These are phyloP conservation scores for Oxyria digyna DNA, from an alignment of 148 eudicot species.

Conservation along the genomic window DNA sequence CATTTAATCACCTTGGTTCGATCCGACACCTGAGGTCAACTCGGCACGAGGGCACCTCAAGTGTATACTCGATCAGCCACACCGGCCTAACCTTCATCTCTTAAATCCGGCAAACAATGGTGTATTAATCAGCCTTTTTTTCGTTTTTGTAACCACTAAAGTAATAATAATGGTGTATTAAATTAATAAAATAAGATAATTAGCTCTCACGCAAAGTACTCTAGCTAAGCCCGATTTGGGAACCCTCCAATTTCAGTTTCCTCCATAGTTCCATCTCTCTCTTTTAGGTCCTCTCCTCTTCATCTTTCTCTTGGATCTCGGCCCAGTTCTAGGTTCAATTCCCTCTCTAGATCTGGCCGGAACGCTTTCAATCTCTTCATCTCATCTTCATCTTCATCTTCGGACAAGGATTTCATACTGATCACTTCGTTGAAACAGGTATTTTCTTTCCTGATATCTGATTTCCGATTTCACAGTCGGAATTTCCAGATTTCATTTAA, in stretches of 20 bases:
- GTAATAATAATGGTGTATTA: not conserved
- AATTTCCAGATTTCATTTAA: not conserved
- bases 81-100: no score
- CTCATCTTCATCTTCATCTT: no score
- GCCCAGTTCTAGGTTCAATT: not conserved
- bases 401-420: slow-evolving; percentile 1
- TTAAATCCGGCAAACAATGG: no score
- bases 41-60: no score
- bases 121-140: no score
- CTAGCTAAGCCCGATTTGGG: not conserved
- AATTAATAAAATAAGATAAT: not conserved
- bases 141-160: no score
- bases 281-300: not conserved
- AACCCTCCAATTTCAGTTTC: not conserved
- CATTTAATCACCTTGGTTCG: no score
- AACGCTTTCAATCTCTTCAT: no score
- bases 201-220: slow-evolving; percentile 10
- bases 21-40: no score
- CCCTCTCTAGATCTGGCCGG: not conserved
- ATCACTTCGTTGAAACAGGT: not conserved
- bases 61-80: no score
- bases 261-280: not conserved
- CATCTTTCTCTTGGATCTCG: slow-evolving; percentile 2
- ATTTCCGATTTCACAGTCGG: not conserved
- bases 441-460: not conserved